phyloP scores from a whole-genome alignment of 108 stramenopile genomes.

The Poteriospumella lacustris region DNA sequence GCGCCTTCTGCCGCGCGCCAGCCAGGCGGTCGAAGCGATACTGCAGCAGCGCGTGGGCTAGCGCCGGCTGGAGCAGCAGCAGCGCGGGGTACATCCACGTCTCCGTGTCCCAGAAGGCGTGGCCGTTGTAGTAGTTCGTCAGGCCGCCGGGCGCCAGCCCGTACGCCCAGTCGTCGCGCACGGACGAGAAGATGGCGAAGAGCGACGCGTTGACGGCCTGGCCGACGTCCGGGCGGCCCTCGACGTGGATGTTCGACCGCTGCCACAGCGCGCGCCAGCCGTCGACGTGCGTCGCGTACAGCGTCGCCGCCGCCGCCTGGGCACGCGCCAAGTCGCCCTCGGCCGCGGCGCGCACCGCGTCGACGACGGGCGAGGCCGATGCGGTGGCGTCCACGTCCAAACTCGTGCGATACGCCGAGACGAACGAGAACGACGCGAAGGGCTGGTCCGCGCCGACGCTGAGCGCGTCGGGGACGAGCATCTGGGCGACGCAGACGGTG shows the following conservation, averaged over 20 bases:
- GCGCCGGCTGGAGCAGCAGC: slow-evolving; percentile 17
- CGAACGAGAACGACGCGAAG: background rate
- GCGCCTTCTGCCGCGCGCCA: background rate
- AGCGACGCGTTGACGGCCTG: background rate
- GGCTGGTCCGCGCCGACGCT: background rate
- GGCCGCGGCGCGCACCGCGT: background rate
- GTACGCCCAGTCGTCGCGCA: slow-evolving; percentile 14
- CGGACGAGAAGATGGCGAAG: background rate
- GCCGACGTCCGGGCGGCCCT: background rate
- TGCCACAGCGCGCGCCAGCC: background rate
- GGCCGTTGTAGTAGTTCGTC: slow-evolving; percentile 22
- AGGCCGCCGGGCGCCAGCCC: slow-evolving; percentile 10
- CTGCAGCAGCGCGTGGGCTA: slow-evolving; percentile 9
- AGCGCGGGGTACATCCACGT: slow-evolving; percentile 26
- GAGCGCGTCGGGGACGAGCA: background rate
- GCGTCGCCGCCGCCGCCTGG: too few species aligned
- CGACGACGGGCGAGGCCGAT: background rate
- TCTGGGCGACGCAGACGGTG: background rate
- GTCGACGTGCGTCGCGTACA: background rate
- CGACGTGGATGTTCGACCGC: background rate
- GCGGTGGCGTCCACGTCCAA: background rate
- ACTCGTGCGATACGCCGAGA: background rate
- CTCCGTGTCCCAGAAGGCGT: slow-evolving; percentile 30
- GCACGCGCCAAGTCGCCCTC: background rate
- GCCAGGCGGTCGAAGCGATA: slow-evolving; percentile 26